Evolutionary conservation across 768 basidiomycete species (phyloP).

Genomic region (Russula earlei): DNA sequence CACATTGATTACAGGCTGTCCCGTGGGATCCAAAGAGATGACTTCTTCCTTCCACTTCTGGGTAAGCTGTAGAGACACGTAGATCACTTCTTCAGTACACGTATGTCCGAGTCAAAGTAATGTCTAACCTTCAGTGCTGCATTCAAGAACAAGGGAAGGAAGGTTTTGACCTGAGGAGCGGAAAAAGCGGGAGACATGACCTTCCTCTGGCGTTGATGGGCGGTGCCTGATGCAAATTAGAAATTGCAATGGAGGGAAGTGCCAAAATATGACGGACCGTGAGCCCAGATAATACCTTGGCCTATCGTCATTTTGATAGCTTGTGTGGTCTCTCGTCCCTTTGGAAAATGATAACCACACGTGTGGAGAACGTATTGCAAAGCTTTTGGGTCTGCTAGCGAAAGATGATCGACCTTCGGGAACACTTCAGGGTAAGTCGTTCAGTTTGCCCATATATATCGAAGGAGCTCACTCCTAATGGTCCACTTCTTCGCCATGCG

Average conservation of each 20-base stretch:
- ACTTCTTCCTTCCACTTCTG: constrained; percentile 25
- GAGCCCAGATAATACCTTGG: constrained; percentile 18
- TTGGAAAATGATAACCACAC: constrained; percentile 25
- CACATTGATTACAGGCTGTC: constrained; percentile 19
- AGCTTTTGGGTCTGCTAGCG: constrained; percentile 18
- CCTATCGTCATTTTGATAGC: constrained; percentile 17
- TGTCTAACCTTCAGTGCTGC: constrained; percentile 5
- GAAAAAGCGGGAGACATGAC: constrained; percentile 26
- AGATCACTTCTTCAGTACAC: neutral
- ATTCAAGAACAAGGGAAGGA: constrained; percentile 23
- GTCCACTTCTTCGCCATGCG: constrained; percentile 19
- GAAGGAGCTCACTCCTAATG: constrained; percentile 19
- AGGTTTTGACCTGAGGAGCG: constrained; percentile 22
- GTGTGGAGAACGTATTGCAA: constrained; percentile 26
- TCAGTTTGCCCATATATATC: neutral
- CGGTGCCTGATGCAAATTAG: constrained; percentile 11
- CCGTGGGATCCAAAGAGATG: neutral
- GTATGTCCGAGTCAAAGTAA: neutral
- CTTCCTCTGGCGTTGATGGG: constrained; percentile 23
- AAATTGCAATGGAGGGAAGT: neutral
- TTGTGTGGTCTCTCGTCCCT: constrained; percentile 5
- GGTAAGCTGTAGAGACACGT: constrained; percentile 15
- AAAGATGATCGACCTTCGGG: neutral
- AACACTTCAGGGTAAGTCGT: constrained; percentile 7
- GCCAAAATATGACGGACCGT: constrained; percentile 15